Evolutionary conservation across 129 eudicot species (phyloP), one percentile per base, ranked within the genome.

Genomic region (Artemisia annua): DNA sequence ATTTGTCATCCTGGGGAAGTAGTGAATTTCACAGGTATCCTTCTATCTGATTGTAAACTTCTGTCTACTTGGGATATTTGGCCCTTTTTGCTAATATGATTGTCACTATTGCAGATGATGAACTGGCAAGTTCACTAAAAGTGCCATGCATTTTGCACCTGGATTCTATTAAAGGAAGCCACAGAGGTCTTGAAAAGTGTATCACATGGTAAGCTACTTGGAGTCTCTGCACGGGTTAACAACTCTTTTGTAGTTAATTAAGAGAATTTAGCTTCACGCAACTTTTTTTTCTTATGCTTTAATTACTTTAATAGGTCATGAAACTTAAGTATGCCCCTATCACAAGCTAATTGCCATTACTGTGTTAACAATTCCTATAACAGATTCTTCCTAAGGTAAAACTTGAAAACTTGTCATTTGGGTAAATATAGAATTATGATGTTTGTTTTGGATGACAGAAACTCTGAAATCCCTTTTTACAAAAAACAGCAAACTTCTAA

Each of bases 1-100:
- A 87, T 90, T 60, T 90, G 96, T 77, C 94, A 90, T 82, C 96
- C 94, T 74, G 93, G 89, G 53, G 90, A 85, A 85, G 84, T 83
- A 74, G 74, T 65, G 30, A 56, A 74, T 50, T 61, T 76, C 28
- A 30, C 58, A 85, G 91, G 94, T 74, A 79, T 43, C 69, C 44
- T 59, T 30, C 19, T 65, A 22, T 68, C 69, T 69, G 50, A 18
- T 62, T 52, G 48, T 65, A 6, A 55, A n/a, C 11, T 19, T 60
- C 11, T 54, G 54, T 32, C 65, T 73, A 61, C 62, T 19, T 64
- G 16, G 48, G 32, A 59, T 58, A 50, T 51, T 51, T 57, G 70
- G 18, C 48, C 24, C 20, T 16, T 39, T 51, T 58, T 14, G 30
- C 48, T 72, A 81, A 71, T 59, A 65, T 69, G 49, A 22, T 43